phyloP scores from a whole-genome alignment of 2,329 filamentous ascomycete genomes.

The Epichloe uncinata region DNA sequence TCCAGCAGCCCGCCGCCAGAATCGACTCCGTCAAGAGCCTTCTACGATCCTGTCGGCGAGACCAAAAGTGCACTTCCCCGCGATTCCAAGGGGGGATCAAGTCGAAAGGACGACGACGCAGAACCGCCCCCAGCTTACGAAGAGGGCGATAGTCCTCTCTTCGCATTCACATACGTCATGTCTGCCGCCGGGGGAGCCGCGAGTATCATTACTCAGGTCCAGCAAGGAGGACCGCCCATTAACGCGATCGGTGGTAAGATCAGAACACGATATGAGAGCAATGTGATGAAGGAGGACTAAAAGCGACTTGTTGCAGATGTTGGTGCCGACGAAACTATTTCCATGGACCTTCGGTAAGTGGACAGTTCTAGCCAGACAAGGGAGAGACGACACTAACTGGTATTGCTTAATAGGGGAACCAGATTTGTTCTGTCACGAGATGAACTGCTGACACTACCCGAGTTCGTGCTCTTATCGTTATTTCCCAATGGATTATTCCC shows the following conservation, averaged over 20 bases:
- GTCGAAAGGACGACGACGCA: slow-evolving; percentile 66
- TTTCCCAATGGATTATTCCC: slow-evolving; percentile 98
- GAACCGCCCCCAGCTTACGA: slow-evolving; percentile 95
- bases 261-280: background rate
- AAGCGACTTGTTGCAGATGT: slow-evolving; percentile 40
- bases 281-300: background rate
- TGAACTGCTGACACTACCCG: slow-evolving; percentile 85
- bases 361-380: background rate
- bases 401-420: slow-evolving; percentile 52
- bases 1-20: slow-evolving; percentile 23
- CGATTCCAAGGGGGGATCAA: slow-evolving; percentile 65
- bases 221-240: slow-evolving; percentile 80
- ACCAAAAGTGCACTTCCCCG: slow-evolving; percentile 75
- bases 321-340: slow-evolving; percentile 84
- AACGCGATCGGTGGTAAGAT: slow-evolving; percentile 72
- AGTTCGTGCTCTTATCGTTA: slow-evolving; percentile 93
- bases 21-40: slow-evolving; percentile 23
- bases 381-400: slow-evolving; percentile 18
- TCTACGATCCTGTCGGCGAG: slow-evolving; percentile 48
- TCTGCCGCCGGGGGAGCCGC: slow-evolving; percentile 90
- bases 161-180: slow-evolving; percentile 94
- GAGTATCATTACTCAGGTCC: slow-evolving; percentile 98
- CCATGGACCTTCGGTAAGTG: slow-evolving; percentile 77
- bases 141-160: slow-evolving; percentile 84
- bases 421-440: slow-evolving; percentile 90